Percentiles rank a stretch among this genome's conserved stretches.
Evolutionary conservation across 345 rosid species (phyloP).

Genomic region (Raphanus sativus): DNA sequence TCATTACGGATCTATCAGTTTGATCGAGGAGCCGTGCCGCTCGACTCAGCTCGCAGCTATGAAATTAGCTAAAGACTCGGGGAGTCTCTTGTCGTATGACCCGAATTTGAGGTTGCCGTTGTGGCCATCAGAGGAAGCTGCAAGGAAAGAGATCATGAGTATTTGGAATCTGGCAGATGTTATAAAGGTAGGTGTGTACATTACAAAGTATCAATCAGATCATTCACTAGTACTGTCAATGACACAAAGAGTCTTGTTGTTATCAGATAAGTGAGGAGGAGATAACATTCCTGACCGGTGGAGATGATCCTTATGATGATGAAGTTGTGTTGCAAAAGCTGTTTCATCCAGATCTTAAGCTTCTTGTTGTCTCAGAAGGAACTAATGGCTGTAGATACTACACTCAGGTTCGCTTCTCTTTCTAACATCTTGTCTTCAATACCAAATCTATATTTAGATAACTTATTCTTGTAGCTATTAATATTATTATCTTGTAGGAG

Average conservation of each 20-base stretch:
- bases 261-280: constrained; percentile 92
- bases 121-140: constrained; percentile 92
- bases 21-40: constrained; percentile 92
- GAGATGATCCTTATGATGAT: constrained; percentile 63
- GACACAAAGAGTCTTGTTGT: constrained; percentile 10
- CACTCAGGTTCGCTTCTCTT: constrained; percentile 54
- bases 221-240: background rate
- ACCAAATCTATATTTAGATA: no score
- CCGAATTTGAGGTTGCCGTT: constrained; percentile 87
- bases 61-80: constrained; percentile 69
- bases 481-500: constrained; percentile 43
- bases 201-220: background rate
- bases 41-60: constrained; percentile 94
- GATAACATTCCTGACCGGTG: constrained; percentile 73
- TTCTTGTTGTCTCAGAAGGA: constrained; percentile 91
- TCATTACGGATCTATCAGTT: constrained; percentile 95
- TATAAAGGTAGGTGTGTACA: constrained; percentile 56
- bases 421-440: background rate
- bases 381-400: constrained; percentile 90
- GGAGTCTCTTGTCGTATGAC: constrained; percentile 87
- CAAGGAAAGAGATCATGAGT: constrained; percentile 76
- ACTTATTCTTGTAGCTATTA: constrained; percentile 12
- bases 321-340: constrained; percentile 64
- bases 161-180: constrained; percentile 92
- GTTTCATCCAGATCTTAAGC: constrained; percentile 77